Conservation (phyloP, 1,139 yeast species). For the Protomyces pachydermus region DNA sequence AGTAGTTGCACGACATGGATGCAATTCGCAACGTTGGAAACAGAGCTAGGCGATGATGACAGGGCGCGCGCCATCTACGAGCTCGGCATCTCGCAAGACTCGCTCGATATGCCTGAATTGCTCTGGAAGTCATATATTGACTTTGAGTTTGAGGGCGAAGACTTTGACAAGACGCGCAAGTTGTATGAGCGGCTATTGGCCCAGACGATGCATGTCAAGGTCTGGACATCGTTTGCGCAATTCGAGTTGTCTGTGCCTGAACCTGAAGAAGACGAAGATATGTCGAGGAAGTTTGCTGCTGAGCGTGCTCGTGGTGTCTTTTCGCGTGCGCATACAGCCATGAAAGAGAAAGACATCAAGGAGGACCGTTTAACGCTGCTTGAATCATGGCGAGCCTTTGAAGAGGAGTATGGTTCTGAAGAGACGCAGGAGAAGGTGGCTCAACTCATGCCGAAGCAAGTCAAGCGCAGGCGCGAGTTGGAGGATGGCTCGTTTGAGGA, state of each 20-base stretch:
- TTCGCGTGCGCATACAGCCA: slow-evolving; percentile 50
- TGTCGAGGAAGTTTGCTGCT: slow-evolving; percentile 50
- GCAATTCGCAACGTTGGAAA: slow-evolving; percentile 65
- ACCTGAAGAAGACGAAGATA: slow-evolving; percentile 42
- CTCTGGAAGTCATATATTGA: slow-evolving; percentile 54
- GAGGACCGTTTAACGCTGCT: slow-evolving; percentile 53
- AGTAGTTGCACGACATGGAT: slow-evolving; percentile 47
- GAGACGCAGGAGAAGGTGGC: slow-evolving; percentile 43
- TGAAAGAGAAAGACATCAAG: slow-evolving; percentile 42
- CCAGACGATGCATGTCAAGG: slow-evolving; percentile 41
- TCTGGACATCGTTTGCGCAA: slow-evolving; percentile 52
- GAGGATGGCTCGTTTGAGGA: slow-evolving; percentile 54
- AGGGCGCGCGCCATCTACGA: slow-evolving; percentile 61
- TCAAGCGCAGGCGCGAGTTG: slow-evolving; percentile 46
- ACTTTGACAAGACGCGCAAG: slow-evolving; percentile 54
- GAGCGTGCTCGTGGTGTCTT: slow-evolving; percentile 44
- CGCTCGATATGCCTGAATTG: slow-evolving; percentile 38
- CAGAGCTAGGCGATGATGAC: slow-evolving; percentile 60
- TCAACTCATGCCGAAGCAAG: slow-evolving; percentile 54
- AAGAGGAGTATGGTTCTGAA: slow-evolving; percentile 55
- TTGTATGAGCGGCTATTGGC: slow-evolving; percentile 48
- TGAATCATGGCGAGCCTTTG: slow-evolving; percentile 65
- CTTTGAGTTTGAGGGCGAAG: slow-evolving; percentile 55
- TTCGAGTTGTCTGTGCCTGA: slow-evolving; percentile 55
- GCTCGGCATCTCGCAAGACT: slow-evolving; percentile 42